Evolutionary conservation across 192 early-diverging fungal genomes (phyloP).

Genomic region (Podila verticillata): DNA sequence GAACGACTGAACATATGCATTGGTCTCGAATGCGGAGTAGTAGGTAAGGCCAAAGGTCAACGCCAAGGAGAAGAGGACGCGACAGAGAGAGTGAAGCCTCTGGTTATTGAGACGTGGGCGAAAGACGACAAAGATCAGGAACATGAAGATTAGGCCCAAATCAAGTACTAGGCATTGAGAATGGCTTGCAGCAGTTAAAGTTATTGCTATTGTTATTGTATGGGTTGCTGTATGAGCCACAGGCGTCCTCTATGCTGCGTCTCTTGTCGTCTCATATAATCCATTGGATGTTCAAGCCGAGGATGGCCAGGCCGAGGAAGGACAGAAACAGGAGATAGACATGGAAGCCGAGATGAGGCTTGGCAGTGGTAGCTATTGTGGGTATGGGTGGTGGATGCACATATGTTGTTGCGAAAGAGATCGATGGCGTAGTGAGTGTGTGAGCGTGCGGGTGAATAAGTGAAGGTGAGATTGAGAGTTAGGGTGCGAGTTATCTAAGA

Average conservation of each 20-base stretch:
- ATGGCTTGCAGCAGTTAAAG: no score
- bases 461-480: neutral
- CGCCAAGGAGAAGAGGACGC: neutral
- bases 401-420: no score
- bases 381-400: no score
- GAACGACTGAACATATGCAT: neutral
- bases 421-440: no score
- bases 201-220: no score
- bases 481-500: neutral
- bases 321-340: neutral
- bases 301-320: neutral
- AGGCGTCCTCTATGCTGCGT: no score
- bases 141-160: neutral
- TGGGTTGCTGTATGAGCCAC: no score
- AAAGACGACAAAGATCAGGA: neutral
- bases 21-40: neutral
- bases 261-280: no score
- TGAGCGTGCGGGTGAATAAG: no score
- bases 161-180: neutral
- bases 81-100: neutral
- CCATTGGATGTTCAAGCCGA: neutral
- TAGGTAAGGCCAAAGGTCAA: neutral
- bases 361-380: neutral
- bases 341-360: neutral
- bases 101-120: neutral